Evolutionary conservation across 2,329 filamentous ascomycete species (phyloP).

Genomic region (Fusarium oligoseptatum): DNA sequence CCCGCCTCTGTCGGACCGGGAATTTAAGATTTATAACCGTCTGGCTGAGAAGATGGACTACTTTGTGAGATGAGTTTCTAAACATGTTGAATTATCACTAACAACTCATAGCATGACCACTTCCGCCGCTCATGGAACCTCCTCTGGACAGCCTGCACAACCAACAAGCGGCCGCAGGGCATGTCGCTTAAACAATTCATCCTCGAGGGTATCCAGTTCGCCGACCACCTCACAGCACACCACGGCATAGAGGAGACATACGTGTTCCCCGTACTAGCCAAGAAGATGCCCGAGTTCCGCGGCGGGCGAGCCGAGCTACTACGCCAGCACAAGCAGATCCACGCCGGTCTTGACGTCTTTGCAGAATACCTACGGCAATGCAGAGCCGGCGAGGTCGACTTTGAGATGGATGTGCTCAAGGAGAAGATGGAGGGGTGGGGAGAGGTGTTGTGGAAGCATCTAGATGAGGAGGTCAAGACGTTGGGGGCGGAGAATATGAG

Average conservation of each 20-base stretch:
- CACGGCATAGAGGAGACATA: conserved; percentile 87
- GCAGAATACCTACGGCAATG: conserved; percentile 75
- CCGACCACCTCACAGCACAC: conserved; percentile 78
- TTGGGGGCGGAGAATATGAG: conserved; percentile 90
- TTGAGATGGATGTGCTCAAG: conserved; percentile 72
- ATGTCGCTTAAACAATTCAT: conserved; percentile 80
- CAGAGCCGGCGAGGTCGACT: conserved; percentile 70
- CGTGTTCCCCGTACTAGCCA: conserved; percentile 83
- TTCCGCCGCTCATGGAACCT: conserved; percentile 82
- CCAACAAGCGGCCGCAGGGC: conserved; percentile 68
- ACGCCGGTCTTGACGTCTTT: conserved; percentile 78
- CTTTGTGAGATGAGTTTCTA: conserved; percentile 64
- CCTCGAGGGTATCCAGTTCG: conserved; percentile 75
- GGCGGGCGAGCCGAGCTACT: conserved; percentile 69
- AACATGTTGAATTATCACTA: neutral
- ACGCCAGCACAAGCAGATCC: conserved; percentile 83
- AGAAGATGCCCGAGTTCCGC: conserved; percentile 83
- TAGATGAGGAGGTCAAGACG: conserved; percentile 86
- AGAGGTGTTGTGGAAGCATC: conserved; percentile 81
- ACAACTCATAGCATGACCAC: conserved; percentile 72
- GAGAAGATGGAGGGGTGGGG: conserved; percentile 83
- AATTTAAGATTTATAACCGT: conserved; percentile 79
- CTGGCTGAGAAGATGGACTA: conserved; percentile 81
- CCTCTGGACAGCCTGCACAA: conserved; percentile 75
- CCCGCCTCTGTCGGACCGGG: conserved; percentile 73